Evolutionary conservation across 2,329 filamentous ascomycete species (phyloP).

Genomic region (Calonectria hongkongensis): DNA sequence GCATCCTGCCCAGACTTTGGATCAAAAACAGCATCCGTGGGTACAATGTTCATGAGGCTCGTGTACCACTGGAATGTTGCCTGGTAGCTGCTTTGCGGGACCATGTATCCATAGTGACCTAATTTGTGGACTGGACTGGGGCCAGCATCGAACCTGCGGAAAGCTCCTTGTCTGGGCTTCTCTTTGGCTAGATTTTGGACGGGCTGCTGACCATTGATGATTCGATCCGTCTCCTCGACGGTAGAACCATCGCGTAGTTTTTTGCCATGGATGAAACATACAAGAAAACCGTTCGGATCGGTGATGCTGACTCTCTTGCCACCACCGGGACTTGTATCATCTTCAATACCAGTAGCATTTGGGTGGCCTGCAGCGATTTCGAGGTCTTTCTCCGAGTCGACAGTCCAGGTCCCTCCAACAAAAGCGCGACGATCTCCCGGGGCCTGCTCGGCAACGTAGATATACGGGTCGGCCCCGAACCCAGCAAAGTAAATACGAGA

Average conservation of each 20-base stretch:
- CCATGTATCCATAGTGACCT: not conserved
- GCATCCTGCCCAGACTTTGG: not conserved
- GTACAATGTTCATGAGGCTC: not conserved
- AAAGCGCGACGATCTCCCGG: not conserved
- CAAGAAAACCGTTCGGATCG: not conserved
- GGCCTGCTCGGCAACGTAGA: not conserved
- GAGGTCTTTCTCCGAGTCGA: not conserved
- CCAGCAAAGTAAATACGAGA: not conserved
- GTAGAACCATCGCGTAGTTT: not conserved
- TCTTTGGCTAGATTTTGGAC: not conserved
- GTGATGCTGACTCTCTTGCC: not conserved
- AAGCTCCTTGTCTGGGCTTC: not conserved
- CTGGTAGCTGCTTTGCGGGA: not conserved
- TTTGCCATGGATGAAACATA: not conserved
- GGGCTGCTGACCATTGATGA: not conserved
- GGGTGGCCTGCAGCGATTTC: not conserved
- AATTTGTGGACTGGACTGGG: not conserved
- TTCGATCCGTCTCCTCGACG: no score
- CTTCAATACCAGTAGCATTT: not conserved
- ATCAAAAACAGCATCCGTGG: not conserved
- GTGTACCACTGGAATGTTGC: not conserved
- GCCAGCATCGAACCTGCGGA: not conserved
- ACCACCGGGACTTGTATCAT: not conserved
- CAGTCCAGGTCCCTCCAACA: not conserved
- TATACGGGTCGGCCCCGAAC: not conserved